Base-by-base conservation (phyloP, 2,329 filamentous ascomycete genomes). In the Venturia nashicola region DNA sequence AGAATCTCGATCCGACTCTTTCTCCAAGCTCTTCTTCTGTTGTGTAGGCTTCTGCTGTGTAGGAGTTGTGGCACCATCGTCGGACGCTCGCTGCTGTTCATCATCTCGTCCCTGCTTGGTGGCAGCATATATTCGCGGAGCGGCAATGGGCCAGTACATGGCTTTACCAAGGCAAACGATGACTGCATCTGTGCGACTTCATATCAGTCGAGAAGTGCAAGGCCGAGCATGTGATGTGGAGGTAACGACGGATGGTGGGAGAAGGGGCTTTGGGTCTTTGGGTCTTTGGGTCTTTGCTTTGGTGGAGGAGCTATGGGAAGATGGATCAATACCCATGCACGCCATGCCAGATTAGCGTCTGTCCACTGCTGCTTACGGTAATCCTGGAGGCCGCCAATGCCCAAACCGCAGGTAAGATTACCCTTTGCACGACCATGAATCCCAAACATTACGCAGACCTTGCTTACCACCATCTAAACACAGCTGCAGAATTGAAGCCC, bases 101-200 rank as follows among this genome's bases (percentile, higher is more conserved):
- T 44, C 27, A n/a, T 51, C 12, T 40, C 23, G 27, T 73, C 81
- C 81, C 72, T 82, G 83, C 77, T 85, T 89, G 78, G 82, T 89
- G 70, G 88, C 88, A 72, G 89, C 87, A 79, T 90, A 93, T 74
- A 92, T 86, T 74, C 87, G 86, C 72, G 90, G 89, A 74, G 89
- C 89, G 75, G 89, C 90, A 75, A 91, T 84, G 72, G 90, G 90
- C 90, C 90, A 95, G 82, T 95, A 95, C 90, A 94, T 95, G 81
- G 69, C 68, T 65, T 51, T 70, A 59, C 27, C 54, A 48, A 46
- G 20, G 61, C 59, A 61, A 62, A 23, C 51, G 61, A 61, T 65
- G 61, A 48, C 65, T 61, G 65, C 66, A 67, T 67, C 63, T 65
- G 65, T 64, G 61, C 66, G 65, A 65, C 64, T 65, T 61, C 66